Evolutionary conservation across 148 eudicot genomes (phyloP).

Genomic region (Nepenthes gracilis): DNA sequence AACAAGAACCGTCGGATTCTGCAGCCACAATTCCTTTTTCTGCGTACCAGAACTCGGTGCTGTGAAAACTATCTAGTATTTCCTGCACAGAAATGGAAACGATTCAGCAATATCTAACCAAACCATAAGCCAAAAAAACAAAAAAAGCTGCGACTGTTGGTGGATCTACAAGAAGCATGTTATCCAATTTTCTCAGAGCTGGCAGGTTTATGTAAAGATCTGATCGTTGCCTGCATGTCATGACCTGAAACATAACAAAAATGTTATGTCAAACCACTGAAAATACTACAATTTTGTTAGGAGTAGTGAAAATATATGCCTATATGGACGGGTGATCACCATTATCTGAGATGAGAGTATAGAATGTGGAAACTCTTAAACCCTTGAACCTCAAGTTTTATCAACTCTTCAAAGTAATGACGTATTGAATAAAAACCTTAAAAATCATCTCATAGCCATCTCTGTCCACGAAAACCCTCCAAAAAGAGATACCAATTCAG

Average conservation of each 20-base stretch:
- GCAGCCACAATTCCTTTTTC: conserved; percentile 45
- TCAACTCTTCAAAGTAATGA: too few species aligned
- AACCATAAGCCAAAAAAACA: background rate
- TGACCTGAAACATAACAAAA: conserved; percentile 35
- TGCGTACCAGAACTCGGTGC: conserved; percentile 63
- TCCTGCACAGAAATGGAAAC: conserved; percentile 20
- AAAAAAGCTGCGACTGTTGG: background rate
- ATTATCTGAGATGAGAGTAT: too few species aligned
- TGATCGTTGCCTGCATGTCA: conserved; percentile 71
- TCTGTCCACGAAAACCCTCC: too few species aligned
- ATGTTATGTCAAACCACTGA: background rate
- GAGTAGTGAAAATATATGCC: too few species aligned
- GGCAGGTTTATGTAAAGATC: conserved; percentile 73
- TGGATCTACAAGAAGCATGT: conserved; percentile 68
- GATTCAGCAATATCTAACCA: background rate
- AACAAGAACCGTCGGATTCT: conserved; percentile 38
- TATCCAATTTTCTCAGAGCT: conserved; percentile 75
- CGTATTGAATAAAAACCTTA: too few species aligned
- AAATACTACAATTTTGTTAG: background rate
- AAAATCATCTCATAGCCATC: too few species aligned
- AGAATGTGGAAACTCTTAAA: too few species aligned
- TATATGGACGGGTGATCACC: too few species aligned
- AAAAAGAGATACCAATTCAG: too few species aligned
- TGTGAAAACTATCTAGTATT: conserved; percentile 37
- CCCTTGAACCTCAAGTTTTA: too few species aligned